phyloP scores from a whole-genome alignment of 2,329 filamentous ascomycete genomes.

The Xylariaceae sp. region DNA sequence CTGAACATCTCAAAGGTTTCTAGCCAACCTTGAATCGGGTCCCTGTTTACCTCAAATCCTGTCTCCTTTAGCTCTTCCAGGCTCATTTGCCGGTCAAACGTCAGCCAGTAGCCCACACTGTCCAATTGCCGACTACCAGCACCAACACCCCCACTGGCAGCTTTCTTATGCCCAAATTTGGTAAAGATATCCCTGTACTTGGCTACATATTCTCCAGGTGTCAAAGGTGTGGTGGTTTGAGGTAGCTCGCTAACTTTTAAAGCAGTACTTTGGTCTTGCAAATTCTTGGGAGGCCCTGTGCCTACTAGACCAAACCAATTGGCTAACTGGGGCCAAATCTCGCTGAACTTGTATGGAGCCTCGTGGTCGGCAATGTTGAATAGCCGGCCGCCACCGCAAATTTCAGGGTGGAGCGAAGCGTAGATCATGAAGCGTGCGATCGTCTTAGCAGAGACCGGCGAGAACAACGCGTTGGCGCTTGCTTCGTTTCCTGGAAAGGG shows the following conservation, averaged over 20 bases:
- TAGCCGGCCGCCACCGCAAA: conserved; percentile 38
- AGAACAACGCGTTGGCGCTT: conserved; percentile 37
- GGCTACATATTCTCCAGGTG: conserved; percentile 42
- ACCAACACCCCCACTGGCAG: conserved; percentile 43
- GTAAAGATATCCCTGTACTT: conserved; percentile 40
- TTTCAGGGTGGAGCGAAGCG: conserved; percentile 36
- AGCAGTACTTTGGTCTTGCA: not conserved
- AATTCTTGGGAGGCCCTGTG: conserved; percentile 23
- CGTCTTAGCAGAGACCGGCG: conserved; percentile 41
- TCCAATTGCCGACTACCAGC: conserved; percentile 48
- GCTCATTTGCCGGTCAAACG: conserved; percentile 55
- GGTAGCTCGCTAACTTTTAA: conserved; percentile 5
- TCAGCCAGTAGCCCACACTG: conserved; percentile 52
- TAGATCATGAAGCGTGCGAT: conserved; percentile 42
- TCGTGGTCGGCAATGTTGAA: conserved; percentile 43
- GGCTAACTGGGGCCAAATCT: conserved; percentile 42
- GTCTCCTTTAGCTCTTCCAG: conserved; percentile 46
- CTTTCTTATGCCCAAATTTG: conserved; percentile 33
- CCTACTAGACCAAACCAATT: conserved; percentile 43
- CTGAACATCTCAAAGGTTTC: conserved; percentile 50
- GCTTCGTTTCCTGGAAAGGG: conserved; percentile 40
- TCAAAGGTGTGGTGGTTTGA: conserved; percentile 6
- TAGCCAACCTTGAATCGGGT: conserved; percentile 49
- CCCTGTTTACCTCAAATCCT: conserved; percentile 47
- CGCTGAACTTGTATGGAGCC: conserved; percentile 35